phyloP scores from a whole-genome alignment of 106 monocot species.

The Narthecium ossifragum region DNA sequence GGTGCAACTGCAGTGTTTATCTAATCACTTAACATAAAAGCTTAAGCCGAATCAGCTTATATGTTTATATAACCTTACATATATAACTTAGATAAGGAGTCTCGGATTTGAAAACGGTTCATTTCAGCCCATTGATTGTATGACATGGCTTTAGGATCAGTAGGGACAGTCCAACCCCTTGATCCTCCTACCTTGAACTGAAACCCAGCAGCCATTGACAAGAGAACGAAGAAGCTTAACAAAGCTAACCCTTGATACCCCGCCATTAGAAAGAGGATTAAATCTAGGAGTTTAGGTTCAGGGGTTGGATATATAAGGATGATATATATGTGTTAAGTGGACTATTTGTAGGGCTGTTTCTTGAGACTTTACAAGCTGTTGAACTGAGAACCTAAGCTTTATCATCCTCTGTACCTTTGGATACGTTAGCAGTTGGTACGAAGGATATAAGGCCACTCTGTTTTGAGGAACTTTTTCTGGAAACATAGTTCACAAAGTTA shows the following conservation, averaged over 20 bases:
- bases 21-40: neutral
- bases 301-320: neutral
- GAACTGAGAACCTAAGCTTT: too few relatives aligned
- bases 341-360: conserved; percentile 1
- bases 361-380: conserved; percentile 31
- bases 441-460: conserved; percentile 24
- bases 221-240: conserved; percentile 24
- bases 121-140: conserved; percentile 49
- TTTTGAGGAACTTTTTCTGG: neutral
- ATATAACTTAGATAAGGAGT: conserved; percentile 45
- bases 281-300: neutral
- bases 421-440: conserved; percentile 18
- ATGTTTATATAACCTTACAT: neutral
- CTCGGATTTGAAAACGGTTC: conserved; percentile 43
- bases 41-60: neutral
- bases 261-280: neutral
- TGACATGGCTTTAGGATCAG: conserved; percentile 26
- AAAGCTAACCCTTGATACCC: conserved; percentile 7
- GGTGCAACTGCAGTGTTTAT: too few relatives aligned
- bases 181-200: conserved; percentile 63
- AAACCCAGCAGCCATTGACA: conserved; percentile 31
- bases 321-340: conserved; percentile 17
- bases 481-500: conserved; percentile 8
- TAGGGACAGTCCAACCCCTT: conserved; percentile 52
- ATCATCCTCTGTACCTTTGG: conserved; percentile 9